Percentiles rank a stretch among this genome's conserved stretches.
Conservation (phyloP, 2,329 filamentous ascomycete genomes). For the Microsporum canis region DNA sequence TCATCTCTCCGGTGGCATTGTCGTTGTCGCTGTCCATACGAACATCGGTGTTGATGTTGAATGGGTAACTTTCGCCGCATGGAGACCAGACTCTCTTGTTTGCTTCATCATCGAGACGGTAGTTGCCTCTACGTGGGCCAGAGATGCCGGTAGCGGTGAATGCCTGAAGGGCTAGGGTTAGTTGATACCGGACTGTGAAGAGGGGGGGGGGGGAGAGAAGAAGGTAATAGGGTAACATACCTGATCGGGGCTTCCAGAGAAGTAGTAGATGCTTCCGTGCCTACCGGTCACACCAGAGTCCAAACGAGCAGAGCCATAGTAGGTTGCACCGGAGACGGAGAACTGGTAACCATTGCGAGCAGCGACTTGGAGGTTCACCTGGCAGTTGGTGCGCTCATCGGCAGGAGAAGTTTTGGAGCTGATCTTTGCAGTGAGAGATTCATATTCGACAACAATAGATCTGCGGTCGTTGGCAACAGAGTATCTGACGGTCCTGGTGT, state of each 20-base stretch:
- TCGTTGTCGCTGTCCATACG: not conserved
- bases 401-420: not conserved
- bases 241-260: constrained; percentile 1
- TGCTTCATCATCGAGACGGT: not conserved
- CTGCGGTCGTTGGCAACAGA: not conserved
- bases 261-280: constrained; percentile 3
- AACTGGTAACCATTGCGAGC: not conserved
- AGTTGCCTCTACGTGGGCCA: not conserved
- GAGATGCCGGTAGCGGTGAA: not conserved
- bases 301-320: constrained; percentile 2
- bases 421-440: not conserved
- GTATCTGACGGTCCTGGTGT: not conserved
- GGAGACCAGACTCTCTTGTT: constrained; percentile 2
- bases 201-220: not conserved
- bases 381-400: constrained; percentile 1
- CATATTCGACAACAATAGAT: not conserved
- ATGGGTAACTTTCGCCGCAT: not conserved
- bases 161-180: not conserved
- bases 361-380: constrained; percentile 1
- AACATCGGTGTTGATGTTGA: constrained; percentile 5
- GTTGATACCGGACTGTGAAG: not conserved
- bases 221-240: not conserved
- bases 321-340: not conserved
- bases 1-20: not conserved
- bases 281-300: not conserved